These are phyloP conservation scores for Gypsophila paniculata DNA, from an alignment of 179 eudicot genomes.

Conservation along the genomic window DNA sequence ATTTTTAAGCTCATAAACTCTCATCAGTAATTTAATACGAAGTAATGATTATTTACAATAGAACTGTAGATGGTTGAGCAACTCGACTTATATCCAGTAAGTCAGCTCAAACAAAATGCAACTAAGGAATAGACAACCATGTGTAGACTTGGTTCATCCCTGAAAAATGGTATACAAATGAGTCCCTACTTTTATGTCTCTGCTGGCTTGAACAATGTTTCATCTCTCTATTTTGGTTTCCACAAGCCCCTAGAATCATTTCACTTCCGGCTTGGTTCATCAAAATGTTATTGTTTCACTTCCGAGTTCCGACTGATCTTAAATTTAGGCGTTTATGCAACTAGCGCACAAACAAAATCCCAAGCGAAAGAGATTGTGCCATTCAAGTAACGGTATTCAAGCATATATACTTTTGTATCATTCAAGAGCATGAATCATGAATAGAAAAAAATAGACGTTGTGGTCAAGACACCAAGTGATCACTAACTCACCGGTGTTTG, in stretches of 20 bases:
- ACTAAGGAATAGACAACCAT: neutral
- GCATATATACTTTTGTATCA: too few species aligned
- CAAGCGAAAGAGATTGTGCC: neutral
- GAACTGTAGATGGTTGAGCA: neutral
- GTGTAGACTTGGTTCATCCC: neutral
- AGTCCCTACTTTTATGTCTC: neutral
- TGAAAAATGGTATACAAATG: conserved; percentile 5
- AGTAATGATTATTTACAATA: neutral
- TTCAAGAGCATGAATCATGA: too few species aligned
- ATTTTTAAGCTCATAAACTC: neutral
- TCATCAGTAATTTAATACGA: neutral
- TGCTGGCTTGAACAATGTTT: conserved; percentile 15
- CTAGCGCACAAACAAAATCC: conserved; percentile 3
- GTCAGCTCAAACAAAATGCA: conserved; percentile 5
- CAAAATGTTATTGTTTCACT: neutral
- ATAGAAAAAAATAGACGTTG: too few species aligned
- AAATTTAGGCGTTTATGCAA: neutral
- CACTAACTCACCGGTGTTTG: neutral
- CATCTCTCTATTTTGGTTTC: conserved; percentile 2
- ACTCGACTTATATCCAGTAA: neutral
- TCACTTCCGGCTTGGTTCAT: neutral
- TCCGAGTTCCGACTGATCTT: neutral
- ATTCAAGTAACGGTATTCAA: neutral
- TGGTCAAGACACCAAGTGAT: neutral
- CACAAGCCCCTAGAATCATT: neutral